Percentiles rank a stretch among this genome's conserved stretches.
Evolutionary conservation across 164 flowering plant genomes (phyloP).

Genomic region (Nelumbo lutea): DNA sequence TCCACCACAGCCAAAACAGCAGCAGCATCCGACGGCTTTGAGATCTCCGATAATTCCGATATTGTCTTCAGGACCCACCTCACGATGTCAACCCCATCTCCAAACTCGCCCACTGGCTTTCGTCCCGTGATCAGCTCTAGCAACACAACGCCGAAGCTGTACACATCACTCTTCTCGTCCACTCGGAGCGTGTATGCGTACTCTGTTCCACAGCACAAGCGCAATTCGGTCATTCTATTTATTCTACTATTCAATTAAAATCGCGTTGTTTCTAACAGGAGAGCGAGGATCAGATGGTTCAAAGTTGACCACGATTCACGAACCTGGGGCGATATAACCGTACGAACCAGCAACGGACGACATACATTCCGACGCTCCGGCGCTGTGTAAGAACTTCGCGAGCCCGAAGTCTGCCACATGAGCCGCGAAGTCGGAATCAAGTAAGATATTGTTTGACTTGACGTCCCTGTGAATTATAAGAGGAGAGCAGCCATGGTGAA

Average conservation of each 20-base stretch:
- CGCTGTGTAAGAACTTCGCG: slow-evolving; percentile 77
- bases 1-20: slow-evolving; percentile 64
- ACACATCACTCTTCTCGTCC: slow-evolving; percentile 93
- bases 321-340: slow-evolving; percentile 98
- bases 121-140: slow-evolving; percentile 78
- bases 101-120: slow-evolving; percentile 91
- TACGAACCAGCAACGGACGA: slow-evolving; percentile 94
- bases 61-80: slow-evolving; percentile 67
- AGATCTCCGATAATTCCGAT: slow-evolving; percentile 51
- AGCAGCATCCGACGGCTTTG: slow-evolving; percentile 50
- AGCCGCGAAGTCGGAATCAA: slow-evolving; percentile 79
- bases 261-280: background rate
- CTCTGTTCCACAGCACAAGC: slow-evolving; percentile 35
- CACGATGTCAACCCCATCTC: slow-evolving; percentile 92
- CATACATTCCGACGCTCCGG: slow-evolving; percentile 88
- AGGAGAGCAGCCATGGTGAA: slow-evolving; percentile 93
- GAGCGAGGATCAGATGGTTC: background rate
- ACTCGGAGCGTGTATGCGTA: slow-evolving; percentile 88
- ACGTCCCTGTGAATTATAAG: slow-evolving; percentile 86
- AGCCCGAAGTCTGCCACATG: slow-evolving; percentile 98
- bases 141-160: slow-evolving; percentile 94
- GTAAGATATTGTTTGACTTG: slow-evolving; percentile 79
- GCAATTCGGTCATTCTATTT: background rate
- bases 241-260: background rate
- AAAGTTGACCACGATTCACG: background rate